These are phyloP conservation scores for Pseudogymnoascus sp. DNA, from an alignment of 2,329 filamentous ascomycete species.

Conservation along the genomic window DNA sequence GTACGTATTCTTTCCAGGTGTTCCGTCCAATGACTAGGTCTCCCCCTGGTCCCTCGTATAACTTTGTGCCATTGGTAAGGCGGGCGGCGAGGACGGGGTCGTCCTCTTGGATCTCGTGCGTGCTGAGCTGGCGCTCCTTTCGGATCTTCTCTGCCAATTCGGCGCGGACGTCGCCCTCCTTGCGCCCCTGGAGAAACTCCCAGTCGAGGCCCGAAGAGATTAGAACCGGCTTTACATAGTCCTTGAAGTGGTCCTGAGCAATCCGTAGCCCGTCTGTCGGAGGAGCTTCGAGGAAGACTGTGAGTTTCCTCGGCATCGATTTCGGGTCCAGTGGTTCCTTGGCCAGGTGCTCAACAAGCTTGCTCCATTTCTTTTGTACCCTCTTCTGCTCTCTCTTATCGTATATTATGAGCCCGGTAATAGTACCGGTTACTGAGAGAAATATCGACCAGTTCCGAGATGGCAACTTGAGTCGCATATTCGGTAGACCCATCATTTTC, in stretches of 20 bases:
- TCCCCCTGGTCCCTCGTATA: conserved; percentile 67
- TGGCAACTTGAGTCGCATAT: conserved; percentile 73
- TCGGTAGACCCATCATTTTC: conserved; percentile 76
- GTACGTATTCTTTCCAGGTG: conserved; percentile 95
- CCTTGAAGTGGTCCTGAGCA: conserved; percentile 91
- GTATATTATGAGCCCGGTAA: conserved; percentile 77
- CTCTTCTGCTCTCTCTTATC: conserved; percentile 85
- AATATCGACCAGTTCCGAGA: conserved; percentile 99
- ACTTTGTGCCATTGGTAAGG: conserved; percentile 55
- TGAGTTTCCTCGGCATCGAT: conserved; percentile 73
- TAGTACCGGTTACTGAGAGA: conserved; percentile 66
- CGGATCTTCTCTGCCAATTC: conserved; percentile 81
- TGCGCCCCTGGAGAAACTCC: conserved; percentile 87
- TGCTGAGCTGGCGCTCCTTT: conserved; percentile 46
- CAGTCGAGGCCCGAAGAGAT: conserved; percentile 88
- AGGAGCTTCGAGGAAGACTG: conserved; percentile 76
- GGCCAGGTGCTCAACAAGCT: conserved; percentile 75
- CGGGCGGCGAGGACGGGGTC: conserved; percentile 58
- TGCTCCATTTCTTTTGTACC: conserved; percentile 78
- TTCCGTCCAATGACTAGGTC: conserved; percentile 86
- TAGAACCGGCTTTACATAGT: conserved; percentile 90
- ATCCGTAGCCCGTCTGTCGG: conserved; percentile 76
- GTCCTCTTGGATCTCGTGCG: conserved; percentile 34
- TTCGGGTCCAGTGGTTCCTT: conserved; percentile 64
- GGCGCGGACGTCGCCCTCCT: conserved; percentile 86